Base-by-base conservation (phyloP, 805 yeast genomes). In the Candida rishiriensis region DNA sequence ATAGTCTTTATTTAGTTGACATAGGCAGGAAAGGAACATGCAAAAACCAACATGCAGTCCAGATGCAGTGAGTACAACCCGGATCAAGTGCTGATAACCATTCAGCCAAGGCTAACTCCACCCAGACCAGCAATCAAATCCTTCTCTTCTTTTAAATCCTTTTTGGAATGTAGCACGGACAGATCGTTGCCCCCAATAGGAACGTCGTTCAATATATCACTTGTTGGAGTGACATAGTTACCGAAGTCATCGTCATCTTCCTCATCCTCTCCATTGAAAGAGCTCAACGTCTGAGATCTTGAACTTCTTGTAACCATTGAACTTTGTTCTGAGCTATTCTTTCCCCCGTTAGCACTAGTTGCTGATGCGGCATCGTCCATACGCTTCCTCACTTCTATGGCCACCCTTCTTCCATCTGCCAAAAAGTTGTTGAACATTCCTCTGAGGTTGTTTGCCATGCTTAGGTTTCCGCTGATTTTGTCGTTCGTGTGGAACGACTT, bases 351-450 rank as follows among this genome's bases (percentile, higher is more conserved):
- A 14, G 29, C 29, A 12, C 17, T 26, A 21, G 12, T 15, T 13
- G 26, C 14, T 29, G 39, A 28, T 7, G 18, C 57, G 10, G 77
- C 81, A 13, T 83, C 79, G 60, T 89, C 96, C 76, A 88, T 89
- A 51, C 96, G 81, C 52, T 85, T 82, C 52, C 91, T 81, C 3
- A 93, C 95, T 58, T 88, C 90, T 42, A 77, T 81, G 1, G 98
- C 98, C 12, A 91, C 95, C 44, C 91, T 79, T 60, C 88, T 75
- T 5, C 98, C 97, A 66, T 93, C 97, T 0, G 95, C 93, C 48
- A 91, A 74, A 46, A 93, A 73, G 10, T 93, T 91, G 61, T 88
- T 95, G 66, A 91, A 87, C 79, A 93, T 84, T 44, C 87, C 91
- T 44, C 96, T 75, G 46, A 93, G 66, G 29, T 84, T 83, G 37